These are phyloP conservation scores for Lepraria neglecta DNA, from an alignment of 495 filamentous ascomycete species.

Conservation along the genomic window DNA sequence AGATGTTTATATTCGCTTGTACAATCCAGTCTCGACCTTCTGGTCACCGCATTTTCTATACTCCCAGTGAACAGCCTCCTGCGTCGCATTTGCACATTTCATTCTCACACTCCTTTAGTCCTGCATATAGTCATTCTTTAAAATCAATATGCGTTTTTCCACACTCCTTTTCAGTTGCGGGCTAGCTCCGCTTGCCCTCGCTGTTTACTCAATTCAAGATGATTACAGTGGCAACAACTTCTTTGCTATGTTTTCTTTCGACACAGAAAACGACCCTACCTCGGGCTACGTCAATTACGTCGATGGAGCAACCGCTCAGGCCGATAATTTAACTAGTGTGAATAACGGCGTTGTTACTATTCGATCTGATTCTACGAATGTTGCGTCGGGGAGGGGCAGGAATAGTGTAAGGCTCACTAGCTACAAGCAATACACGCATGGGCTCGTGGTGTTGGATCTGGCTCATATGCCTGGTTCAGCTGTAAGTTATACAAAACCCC, in stretches of 20 bases:
- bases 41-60: not conserved
- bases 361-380: conserved; percentile 42
- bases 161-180: conserved; percentile 39
- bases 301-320: conserved; percentile 49
- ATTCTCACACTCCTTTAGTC: conserved; percentile 23
- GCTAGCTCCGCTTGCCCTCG: conserved; percentile 39
- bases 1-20: not conserved
- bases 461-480: conserved; percentile 64
- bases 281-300: conserved; percentile 46
- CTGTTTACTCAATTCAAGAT: conserved; percentile 44
- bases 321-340: conserved; percentile 49
- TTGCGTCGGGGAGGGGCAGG: conserved; percentile 47
- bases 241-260: conserved; percentile 52
- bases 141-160: conserved; percentile 39
- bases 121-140: conserved; percentile 29
- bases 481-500: not conserved
- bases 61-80: not conserved
- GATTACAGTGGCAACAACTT: conserved; percentile 43
- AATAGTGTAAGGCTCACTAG: conserved; percentile 61
- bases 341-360: conserved; percentile 46
- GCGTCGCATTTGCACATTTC: conserved; percentile 5
- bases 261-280: conserved; percentile 35
- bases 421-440: conserved; percentile 59
- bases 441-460: conserved; percentile 68
- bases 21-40: not conserved